Base-by-base conservation (phyloP, 202 grass and related monocot species). In the Dendrocalamus latiflorus region DNA sequence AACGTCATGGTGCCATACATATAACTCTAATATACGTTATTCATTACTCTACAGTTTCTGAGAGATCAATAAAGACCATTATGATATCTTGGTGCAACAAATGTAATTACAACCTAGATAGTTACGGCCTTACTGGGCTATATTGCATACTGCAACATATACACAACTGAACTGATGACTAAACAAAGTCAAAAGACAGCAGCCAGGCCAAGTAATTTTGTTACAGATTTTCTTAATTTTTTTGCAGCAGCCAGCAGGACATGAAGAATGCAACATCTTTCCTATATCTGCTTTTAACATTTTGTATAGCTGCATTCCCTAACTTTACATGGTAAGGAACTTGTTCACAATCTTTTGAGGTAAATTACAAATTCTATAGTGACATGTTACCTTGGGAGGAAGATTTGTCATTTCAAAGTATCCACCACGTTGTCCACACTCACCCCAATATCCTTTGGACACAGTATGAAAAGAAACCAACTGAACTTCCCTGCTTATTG, bases 321-420 rank as follows among this genome's bases (percentile, higher is more conserved):
- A 55, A 44, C 16, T 67, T 63, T 42, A 68, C 14, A 18, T 63
- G 50, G 14, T 53, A 51, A 74, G 75, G 25, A 74, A 75, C 54
- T 70, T 70, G 15, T 54, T 43, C n/a, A 33, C 22, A 26, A 59
- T 20, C 8, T 48, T 60, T 69, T 70, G 1, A 36, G 50, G 71
- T 70, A 51, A 83, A 61, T 37, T 17, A 86, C 4, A 62, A 53
- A 83, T 60, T 51, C 60, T 86, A 30, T 25, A 69, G 38, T 75
- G 37, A 20, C 33, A 83, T 55, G 62, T 79, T 86, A 99, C 96
- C 89, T 99, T 89, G 63, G 88, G 85, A 86, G 97, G 67, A 76
- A 99, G 79, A 81, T 99, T 99, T 68, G 96, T 99, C 96, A 99
- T 99, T 88, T 99, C 96, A 76, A 99, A 99, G 82, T 99, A 99